A percentile compares a stretch with the other conserved stretches of the same genome.
These are phyloP conservation scores for Mrakia hoshinonis DNA, from an alignment of 768 basidiomycete species.

Conservation along the genomic window DNA sequence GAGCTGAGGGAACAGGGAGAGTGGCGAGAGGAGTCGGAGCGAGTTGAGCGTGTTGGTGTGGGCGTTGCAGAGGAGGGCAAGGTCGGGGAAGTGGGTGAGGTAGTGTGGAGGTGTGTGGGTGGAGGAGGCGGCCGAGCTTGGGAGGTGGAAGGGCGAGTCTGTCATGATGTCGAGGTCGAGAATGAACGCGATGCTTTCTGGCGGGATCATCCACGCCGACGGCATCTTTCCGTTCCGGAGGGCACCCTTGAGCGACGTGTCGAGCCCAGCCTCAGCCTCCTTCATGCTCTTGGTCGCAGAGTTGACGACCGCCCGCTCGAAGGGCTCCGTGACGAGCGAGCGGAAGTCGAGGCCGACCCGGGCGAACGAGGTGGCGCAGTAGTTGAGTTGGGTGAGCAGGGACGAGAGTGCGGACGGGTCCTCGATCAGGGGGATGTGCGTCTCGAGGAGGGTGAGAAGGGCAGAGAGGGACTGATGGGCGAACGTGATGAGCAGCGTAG, in stretches of 20 bases:
- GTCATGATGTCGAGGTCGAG: conserved; percentile 21
- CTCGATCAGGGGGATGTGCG: conserved; percentile 51
- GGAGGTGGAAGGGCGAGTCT: conserved; percentile 1
- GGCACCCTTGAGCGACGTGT: conserved; percentile 33
- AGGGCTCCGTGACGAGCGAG: conserved; percentile 55
- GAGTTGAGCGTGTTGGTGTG: conserved; percentile 67
- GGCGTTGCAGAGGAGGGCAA: conserved; percentile 65
- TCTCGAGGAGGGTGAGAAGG: conserved; percentile 45
- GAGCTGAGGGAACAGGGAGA: conserved; percentile 51
- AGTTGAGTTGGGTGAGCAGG: conserved; percentile 82
- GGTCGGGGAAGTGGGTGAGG: conserved; percentile 62
- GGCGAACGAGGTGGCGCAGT: conserved; percentile 83
- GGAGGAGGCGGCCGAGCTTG: conserved; percentile 29
- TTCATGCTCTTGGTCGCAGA: conserved; percentile 42
- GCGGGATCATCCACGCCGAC: conserved; percentile 33
- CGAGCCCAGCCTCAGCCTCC: conserved; percentile 40
- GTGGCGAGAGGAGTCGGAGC: conserved; percentile 69
- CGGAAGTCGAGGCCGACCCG: conserved; percentile 90
- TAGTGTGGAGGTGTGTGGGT: conserved; percentile 60
- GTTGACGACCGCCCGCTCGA: conserved; percentile 55
- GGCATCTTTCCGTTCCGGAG: conserved; percentile 31
- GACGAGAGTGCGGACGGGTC: conserved; percentile 58
- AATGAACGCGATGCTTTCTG: conserved; percentile 31
- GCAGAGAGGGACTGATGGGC: conserved; percentile 44
- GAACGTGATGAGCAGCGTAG: conserved; percentile 56